Evolutionary conservation across 2,329 filamentous ascomycete genomes (phyloP).

Genomic region (Apiospora saccharicola): DNA sequence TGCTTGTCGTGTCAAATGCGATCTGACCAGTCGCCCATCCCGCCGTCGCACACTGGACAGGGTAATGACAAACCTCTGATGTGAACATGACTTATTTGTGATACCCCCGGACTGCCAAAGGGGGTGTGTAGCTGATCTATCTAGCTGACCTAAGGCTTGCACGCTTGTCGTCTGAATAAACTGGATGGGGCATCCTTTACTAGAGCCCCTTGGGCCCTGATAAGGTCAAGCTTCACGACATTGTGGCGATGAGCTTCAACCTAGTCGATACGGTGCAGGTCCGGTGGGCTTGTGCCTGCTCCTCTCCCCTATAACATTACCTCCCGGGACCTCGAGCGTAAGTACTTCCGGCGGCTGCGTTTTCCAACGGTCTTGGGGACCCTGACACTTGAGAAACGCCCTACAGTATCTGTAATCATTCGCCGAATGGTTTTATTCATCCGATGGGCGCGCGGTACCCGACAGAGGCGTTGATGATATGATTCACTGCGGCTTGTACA

Average conservation of each 20-base stretch:
- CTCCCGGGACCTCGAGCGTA: background rate
- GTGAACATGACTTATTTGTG: constrained; percentile 7
- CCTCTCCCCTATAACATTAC: background rate
- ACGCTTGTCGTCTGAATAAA: constrained; percentile 15
- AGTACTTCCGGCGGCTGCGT: background rate
- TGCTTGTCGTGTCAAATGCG: constrained; percentile 2
- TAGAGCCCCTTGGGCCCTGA: background rate
- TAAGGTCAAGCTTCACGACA: background rate
- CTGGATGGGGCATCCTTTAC: background rate
- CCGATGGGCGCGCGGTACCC: background rate
- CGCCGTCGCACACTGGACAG: background rate
- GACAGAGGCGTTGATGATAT: background rate
- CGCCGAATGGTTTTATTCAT: background rate
- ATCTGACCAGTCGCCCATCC: background rate
- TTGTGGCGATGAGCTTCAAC: background rate
- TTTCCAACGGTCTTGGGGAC: background rate
- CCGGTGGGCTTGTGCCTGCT: background rate
- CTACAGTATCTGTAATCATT: background rate
- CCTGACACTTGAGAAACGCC: background rate
- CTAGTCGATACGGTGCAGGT: background rate
- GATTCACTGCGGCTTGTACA: constrained; percentile 7
- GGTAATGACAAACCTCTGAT: constrained; percentile 14
- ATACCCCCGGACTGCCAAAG: background rate
- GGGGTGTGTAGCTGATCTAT: background rate
- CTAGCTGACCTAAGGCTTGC: background rate